phyloP scores from a whole-genome alignment of 2,329 filamentous ascomycete genomes.

The Xylariaceae sp. region DNA sequence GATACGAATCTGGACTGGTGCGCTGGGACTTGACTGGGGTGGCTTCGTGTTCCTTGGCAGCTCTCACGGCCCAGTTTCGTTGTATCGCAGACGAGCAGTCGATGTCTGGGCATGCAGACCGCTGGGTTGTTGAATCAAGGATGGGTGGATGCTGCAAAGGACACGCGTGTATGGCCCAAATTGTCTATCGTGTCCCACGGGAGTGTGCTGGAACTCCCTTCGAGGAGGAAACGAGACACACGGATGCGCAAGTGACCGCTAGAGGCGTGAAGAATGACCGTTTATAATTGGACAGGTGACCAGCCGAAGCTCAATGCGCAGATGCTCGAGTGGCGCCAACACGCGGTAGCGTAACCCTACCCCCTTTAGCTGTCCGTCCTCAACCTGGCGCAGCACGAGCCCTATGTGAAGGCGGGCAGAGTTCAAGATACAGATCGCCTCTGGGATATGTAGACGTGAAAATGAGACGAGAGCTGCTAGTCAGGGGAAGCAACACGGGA shows the following conservation, averaged over 20 bases:
- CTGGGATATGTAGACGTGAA: background rate
- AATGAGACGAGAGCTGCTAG: background rate
- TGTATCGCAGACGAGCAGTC: no score
- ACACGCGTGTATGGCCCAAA: no score
- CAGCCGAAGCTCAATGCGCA: background rate
- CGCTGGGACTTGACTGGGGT: no score
- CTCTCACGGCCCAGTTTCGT: no score
- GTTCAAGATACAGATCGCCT: background rate
- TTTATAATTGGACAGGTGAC: conserved; percentile 12
- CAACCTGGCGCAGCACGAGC: background rate
- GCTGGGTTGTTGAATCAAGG: no score
- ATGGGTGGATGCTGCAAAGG: no score
- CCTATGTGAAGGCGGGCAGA: background rate
- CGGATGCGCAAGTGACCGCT: conserved; percentile 2
- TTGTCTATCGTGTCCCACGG: background rate
- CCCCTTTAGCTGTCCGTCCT: background rate
- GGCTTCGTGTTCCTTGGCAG: no score
- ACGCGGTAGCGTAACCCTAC: conserved; percentile 1
- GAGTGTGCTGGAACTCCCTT: background rate
- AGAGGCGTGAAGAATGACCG: background rate
- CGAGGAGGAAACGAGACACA: conserved; percentile 4
- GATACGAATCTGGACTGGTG: background rate
- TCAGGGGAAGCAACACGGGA: background rate
- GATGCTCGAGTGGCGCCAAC: conserved; percentile 6
- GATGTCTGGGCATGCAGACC: no score